Evolutionary conservation across 2,329 filamentous ascomycete species (phyloP), one percentile per base, ranked within the genome.

Genomic region (Chaetothyriales sp.): DNA sequence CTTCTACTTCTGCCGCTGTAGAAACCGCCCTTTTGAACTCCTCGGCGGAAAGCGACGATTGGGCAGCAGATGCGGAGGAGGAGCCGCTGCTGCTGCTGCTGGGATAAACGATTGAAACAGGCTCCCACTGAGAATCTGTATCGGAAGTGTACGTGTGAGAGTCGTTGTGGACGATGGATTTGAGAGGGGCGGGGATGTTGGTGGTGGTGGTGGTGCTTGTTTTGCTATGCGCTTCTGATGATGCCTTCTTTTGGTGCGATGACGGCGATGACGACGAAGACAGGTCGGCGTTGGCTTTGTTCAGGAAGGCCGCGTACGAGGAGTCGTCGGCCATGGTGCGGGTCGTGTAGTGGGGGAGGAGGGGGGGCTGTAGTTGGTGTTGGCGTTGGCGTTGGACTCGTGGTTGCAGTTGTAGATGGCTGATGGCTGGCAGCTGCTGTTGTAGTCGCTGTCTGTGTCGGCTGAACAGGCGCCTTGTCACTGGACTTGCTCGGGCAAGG

Each of bases 281-380:
- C 8, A 67, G 68, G 63, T 88, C 82, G 61, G 80, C 72, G 70
- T 94, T 94, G 49, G 87, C 86, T 71, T 92, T 92, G 64, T 92
- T 77, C 51, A 95, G 74, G 64, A 95, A 95, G 53, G 83, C 73
- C 68, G 81, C 78, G 72, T 95, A 95, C 55, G 84, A 83, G 54
- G 84, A 80, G 73, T 95, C 87, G 49, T 80, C 82, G 18, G 69
- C 64, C 70, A 72, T 72, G 51, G 55, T 62, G 56, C n/a, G 26
- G 18, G 28, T n/a, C 18, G 15, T 25, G 22, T 25, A 22, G 45
- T 9, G 47, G 25, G 44, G 20, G 10, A 2, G 26, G 45, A 12
- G 47, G 25, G 44, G 20, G 10, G 9, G 12, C 12, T 25, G 22
- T 25, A 3, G 22, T 25, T 25, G 22, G 3, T 25, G 22, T 25